A percentile compares a stretch with the other conserved stretches of the same genome.
phyloP scores from a whole-genome alignment of 306 rosid genomes.

The Cicer chorassanicum region DNA sequence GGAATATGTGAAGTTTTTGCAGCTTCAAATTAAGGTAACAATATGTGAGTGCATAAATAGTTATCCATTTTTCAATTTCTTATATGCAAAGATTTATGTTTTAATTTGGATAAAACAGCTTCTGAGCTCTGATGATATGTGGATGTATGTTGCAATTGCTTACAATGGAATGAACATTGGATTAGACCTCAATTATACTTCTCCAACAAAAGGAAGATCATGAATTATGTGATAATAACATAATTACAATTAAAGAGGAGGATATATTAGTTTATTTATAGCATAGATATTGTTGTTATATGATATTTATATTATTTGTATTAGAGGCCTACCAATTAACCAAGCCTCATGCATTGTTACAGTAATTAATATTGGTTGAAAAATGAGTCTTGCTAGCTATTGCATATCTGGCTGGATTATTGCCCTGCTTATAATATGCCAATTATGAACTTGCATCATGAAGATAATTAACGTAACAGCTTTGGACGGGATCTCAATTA shows the following conservation, averaged over 20 bases:
- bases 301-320: constrained; percentile 21
- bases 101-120: constrained; percentile 58
- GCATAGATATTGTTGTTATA: not conserved
- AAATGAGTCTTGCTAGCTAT: too few species aligned
- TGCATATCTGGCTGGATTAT: too few species aligned
- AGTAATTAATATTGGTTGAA: too few species aligned
- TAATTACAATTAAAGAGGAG: not conserved
- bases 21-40: constrained; percentile 85
- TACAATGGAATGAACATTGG: constrained; percentile 78
- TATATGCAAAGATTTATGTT: not conserved
- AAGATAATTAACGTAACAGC: too few species aligned
- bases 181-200: constrained; percentile 47
- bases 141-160: constrained; percentile 96
- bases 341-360: not conserved
- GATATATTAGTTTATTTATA: not conserved
- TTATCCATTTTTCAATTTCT: not conserved
- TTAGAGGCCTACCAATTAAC: not conserved
- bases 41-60: too few species aligned
- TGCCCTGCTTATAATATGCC: too few species aligned
- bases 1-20: constrained; percentile 82
- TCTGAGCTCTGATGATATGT: constrained; percentile 83
- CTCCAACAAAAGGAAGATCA: constrained; percentile 43
- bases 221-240: constrained; percentile 20
- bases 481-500: too few species aligned
- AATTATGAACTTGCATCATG: too few species aligned